phyloP scores from a whole-genome alignment of 1,139 yeast species.

The Magnusiomyces sp. region DNA sequence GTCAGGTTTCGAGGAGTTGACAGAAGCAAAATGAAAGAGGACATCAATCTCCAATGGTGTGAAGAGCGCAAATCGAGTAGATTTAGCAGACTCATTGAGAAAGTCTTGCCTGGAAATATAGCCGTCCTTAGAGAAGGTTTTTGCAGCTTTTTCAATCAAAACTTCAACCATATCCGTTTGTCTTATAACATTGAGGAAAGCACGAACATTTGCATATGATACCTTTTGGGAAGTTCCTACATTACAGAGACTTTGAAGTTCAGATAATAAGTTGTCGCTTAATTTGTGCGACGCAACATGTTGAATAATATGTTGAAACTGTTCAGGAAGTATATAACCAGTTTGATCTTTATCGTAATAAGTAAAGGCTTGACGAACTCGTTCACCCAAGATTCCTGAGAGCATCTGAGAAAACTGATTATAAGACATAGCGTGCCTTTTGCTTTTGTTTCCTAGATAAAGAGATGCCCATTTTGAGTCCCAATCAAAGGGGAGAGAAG shows the following conservation, averaged over 20 bases:
- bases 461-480: constrained; percentile 36
- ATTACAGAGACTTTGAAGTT: constrained; percentile 35
- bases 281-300: constrained; percentile 37
- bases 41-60: constrained; percentile 40
- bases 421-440: constrained; percentile 36
- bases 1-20: constrained; percentile 24
- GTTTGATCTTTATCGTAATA: constrained; percentile 31
- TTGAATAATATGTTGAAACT: constrained; percentile 35
- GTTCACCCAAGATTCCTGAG: constrained; percentile 38
- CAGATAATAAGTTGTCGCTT: constrained; percentile 33
- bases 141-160: constrained; percentile 31
- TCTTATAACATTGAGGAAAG: constrained; percentile 36
- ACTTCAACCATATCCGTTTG: constrained; percentile 37
- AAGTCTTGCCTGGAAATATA: constrained; percentile 34
- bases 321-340: constrained; percentile 36
- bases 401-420: constrained; percentile 40
- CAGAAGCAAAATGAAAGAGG: constrained; percentile 37
- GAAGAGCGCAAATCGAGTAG: constrained; percentile 36
- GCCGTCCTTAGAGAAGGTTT: constrained; percentile 27
- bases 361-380: constrained; percentile 39
- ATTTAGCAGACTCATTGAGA: constrained; percentile 34
- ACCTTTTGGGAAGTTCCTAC: constrained; percentile 30
- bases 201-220: constrained; percentile 38
- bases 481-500: constrained; percentile 38
- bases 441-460: constrained; percentile 34